Evolutionary conservation across 1,139 yeast genomes (phyloP).

Genomic region (Debaryomyces sp.): DNA sequence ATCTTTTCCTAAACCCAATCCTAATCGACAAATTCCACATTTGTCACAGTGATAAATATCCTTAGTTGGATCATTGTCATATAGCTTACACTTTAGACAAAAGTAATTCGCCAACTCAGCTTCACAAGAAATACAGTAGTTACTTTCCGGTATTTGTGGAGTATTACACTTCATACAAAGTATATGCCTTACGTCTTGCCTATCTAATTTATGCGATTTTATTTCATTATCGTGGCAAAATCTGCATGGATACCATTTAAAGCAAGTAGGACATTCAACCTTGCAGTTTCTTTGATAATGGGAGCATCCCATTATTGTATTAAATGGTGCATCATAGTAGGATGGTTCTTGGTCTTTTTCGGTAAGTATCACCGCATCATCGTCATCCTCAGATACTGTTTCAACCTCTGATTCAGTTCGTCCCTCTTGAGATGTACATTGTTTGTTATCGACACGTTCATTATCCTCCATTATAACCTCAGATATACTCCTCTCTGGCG

Average conservation of each 20-base stretch:
- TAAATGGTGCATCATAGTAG: slow-evolving; percentile 39
- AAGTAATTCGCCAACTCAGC: slow-evolving; percentile 71
- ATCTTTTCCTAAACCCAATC: slow-evolving; percentile 84
- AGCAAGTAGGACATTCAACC: slow-evolving; percentile 76
- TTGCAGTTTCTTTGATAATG: slow-evolving; percentile 88
- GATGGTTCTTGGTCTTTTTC: slow-evolving; percentile 54
- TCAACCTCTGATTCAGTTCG: slow-evolving; percentile 12
- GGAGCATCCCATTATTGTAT: slow-evolving; percentile 65
- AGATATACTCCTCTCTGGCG: not conserved
- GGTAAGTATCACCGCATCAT: slow-evolving; percentile 46
- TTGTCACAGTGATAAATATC: slow-evolving; percentile 90
- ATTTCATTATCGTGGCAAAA: slow-evolving; percentile 77
- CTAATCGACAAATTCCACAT: slow-evolving; percentile 91
- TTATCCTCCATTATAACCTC: slow-evolving; percentile 2
- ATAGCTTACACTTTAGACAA: slow-evolving; percentile 76
- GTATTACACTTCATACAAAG: slow-evolving; percentile 80
- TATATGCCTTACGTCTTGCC: slow-evolving; percentile 66
- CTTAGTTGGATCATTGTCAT: slow-evolving; percentile 79
- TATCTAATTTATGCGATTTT: slow-evolving; percentile 59
- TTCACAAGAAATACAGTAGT: slow-evolving; percentile 69
- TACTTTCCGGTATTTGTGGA: slow-evolving; percentile 70
- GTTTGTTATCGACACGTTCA: not conserved
- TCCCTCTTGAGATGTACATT: slow-evolving; percentile 7
- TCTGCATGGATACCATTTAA: slow-evolving; percentile 77
- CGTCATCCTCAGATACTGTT: slow-evolving; percentile 16